phyloP scores from a whole-genome alignment of 2,329 filamentous ascomycete genomes.

The Aspergillus viridinutans region DNA sequence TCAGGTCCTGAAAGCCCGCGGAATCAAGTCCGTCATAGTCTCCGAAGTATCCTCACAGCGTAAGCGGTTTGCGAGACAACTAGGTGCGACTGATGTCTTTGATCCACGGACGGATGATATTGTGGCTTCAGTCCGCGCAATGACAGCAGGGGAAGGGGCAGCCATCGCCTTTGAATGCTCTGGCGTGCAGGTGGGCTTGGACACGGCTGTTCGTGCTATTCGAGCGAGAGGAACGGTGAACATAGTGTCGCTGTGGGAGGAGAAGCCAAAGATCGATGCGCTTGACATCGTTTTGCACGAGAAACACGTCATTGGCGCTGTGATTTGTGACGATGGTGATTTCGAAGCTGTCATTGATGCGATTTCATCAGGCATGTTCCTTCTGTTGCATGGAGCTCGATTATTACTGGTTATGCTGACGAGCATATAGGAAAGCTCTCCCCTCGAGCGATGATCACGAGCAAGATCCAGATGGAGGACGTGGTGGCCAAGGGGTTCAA shows the following conservation, averaged over 20 bases:
- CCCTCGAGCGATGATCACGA: constrained; percentile 58
- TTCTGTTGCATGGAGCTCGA: not conserved
- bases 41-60: constrained; percentile 52
- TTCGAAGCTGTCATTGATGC: constrained; percentile 57
- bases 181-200: constrained; percentile 51
- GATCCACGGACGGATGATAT: constrained; percentile 48
- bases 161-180: constrained; percentile 61
- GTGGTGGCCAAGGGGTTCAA: constrained; percentile 56
- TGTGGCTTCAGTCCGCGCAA: constrained; percentile 42
- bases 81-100: constrained; percentile 54
- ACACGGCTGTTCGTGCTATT: constrained; percentile 47
- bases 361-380: constrained; percentile 28
- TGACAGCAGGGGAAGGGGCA: constrained; percentile 47
- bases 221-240: constrained; percentile 54
- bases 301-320: constrained; percentile 46
- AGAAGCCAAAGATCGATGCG: constrained; percentile 50
- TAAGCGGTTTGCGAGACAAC: constrained; percentile 49
- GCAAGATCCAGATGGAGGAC: constrained; percentile 53
- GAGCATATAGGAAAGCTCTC: constrained; percentile 46
- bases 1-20: constrained; percentile 52
- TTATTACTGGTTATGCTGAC: constrained; percentile 4
- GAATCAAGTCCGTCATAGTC: constrained; percentile 53
- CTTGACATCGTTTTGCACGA: constrained; percentile 52
- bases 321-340: constrained; percentile 51
- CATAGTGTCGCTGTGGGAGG: constrained; percentile 62